Evolutionary conservation across 495 filamentous ascomycete species (phyloP).

Genomic region (Annulohypoxylon maeteangense): DNA sequence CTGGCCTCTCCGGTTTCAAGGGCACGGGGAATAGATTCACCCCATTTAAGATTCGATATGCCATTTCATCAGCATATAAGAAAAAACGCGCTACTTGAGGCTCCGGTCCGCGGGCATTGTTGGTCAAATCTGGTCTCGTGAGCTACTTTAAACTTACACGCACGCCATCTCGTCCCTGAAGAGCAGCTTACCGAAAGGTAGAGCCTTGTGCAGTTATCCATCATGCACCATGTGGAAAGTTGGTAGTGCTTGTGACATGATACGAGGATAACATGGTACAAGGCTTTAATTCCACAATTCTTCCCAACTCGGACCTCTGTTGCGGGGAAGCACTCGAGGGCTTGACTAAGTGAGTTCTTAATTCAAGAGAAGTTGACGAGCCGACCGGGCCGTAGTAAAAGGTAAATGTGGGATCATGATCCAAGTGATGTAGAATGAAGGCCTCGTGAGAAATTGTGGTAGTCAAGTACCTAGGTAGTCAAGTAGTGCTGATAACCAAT

Average conservation of each 20-base stretch:
- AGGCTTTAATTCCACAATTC: background rate
- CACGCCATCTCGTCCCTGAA: background rate
- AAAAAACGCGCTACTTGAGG: constrained; percentile 18
- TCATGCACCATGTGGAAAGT: background rate
- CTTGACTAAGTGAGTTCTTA: constrained; percentile 12
- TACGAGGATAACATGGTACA: constrained; percentile 24
- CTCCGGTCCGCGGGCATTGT: constrained; percentile 11
- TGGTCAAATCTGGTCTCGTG: constrained; percentile 19
- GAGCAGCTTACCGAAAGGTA: background rate
- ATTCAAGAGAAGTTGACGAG: background rate
- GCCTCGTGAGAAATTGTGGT: background rate
- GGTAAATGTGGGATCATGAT: constrained; percentile 32
- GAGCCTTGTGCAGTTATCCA: background rate
- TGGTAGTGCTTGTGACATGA: constrained; percentile 19
- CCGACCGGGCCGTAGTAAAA: constrained; percentile 16
- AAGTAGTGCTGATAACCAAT: background rate
- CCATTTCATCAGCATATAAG: background rate
- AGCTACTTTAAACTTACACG: constrained; percentile 3
- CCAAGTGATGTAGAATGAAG: background rate
- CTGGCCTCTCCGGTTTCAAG: background rate
- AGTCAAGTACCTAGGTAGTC: background rate
- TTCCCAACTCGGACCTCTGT: constrained; percentile 26
- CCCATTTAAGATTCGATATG: constrained; percentile 32
- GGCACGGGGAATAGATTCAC: background rate
- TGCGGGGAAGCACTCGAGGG: constrained; percentile 22